Percentiles rank a stretch among this genome's conserved stretches.
Evolutionary conservation across 2,329 filamentous ascomycete species (phyloP).

Genomic region (Fusarium globosum): DNA sequence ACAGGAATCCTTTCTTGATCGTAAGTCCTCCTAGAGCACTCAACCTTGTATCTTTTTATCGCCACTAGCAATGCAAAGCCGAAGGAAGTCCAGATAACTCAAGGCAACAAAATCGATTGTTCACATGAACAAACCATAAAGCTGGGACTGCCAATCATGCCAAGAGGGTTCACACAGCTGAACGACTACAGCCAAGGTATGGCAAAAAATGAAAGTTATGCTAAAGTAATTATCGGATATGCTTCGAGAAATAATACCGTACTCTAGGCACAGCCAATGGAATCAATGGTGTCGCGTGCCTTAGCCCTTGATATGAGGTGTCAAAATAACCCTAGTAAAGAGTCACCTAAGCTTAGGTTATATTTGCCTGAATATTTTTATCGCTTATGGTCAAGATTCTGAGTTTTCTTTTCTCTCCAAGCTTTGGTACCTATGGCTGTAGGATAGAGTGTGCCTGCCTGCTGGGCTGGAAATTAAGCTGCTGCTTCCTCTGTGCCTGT

Average conservation of each 20-base stretch:
- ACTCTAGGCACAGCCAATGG: neutral
- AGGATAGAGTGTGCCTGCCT: neutral
- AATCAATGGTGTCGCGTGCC: slow-evolving; percentile 4
- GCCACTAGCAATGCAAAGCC: neutral
- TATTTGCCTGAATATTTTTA: no score
- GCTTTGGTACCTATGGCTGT: no score
- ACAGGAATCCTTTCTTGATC: neutral
- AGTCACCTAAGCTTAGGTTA: no score
- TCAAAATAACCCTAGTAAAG: no score
- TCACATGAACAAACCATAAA: neutral
- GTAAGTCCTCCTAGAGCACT: neutral
- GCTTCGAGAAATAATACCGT: neutral
- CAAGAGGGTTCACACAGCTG: neutral
- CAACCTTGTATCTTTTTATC: neutral
- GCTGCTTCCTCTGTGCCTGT: neutral
- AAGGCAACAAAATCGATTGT: neutral
- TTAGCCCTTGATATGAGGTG: no score
- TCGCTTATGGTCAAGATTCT: no score
- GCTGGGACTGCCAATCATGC: neutral
- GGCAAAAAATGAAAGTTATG: neutral
- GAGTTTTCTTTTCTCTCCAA: no score
- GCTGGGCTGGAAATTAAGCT: slow-evolving; percentile 7
- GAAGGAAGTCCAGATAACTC: neutral
- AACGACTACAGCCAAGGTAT: neutral
- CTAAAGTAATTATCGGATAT: neutral